Base-by-base conservation (phyloP, 139 green algal genomes). In the Tetratostichococcus sp. region DNA sequence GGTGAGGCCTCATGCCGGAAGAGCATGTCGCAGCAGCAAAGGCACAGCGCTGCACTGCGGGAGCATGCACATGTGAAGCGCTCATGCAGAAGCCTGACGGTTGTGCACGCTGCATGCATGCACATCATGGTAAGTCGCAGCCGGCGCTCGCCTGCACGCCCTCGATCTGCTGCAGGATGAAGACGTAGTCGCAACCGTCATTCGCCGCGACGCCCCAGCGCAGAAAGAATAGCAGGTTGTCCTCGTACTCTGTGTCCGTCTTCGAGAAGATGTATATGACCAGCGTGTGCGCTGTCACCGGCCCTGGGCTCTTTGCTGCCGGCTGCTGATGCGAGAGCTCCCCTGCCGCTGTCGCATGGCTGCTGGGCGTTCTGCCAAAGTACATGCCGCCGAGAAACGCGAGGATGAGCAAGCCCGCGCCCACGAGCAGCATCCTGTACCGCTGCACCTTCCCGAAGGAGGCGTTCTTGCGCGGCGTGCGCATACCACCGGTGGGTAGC, bases 171-270 rank as follows among this genome's bases (percentile, higher is more conserved):
- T 94, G 87, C 19, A 95, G 67, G 3, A 94, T 85, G n/a, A 95
- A 85, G 3, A 91, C 35, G 62, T 94, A 93, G 68, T 95, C 85
- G 59, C 86, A 87, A n/a, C 78, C 69, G n/a, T 86, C 83, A 30
- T 89, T 75, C 2, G 35, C 70, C 59, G 75, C 59, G 0, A 95
- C 76, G 0, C 82, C 90, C 43, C 91, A 85, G 19, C 71, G 42
- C 1, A 95, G 58, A 67, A 95, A 95, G 74, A 87, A 94, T 32
- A 79, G 67, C 30, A 95, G 73, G 76, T 95, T 95, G 32, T 82
- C 66, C 4, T 83, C 23, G 62, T 90, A 95, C 73, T 95, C 83
- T 2, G 88, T 81, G 65, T 89, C 84, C 8, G 73, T 77, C 65
- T 81, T 81, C 4, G 76, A 77, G 67, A 82, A 85, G 11, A 78